Evolutionary conservation across 208 protist genomes (phyloP).

Genomic region (Sergeia podlipaevii): DNA sequence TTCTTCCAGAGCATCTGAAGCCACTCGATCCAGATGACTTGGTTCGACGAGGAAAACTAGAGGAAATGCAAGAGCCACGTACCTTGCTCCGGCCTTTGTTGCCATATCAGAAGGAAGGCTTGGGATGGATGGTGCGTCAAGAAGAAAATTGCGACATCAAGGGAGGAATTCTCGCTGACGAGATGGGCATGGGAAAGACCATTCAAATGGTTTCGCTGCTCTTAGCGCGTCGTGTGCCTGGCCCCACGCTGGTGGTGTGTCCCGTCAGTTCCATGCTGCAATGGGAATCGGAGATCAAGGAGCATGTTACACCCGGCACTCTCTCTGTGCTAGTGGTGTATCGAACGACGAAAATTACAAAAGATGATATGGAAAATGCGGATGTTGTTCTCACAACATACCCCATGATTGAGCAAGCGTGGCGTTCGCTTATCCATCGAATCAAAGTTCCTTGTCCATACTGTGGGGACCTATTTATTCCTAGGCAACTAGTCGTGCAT

Average conservation of each 20-base stretch:
- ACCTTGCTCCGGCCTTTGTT: constrained; percentile 67
- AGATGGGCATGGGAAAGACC: constrained; percentile 98
- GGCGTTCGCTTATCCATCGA: constrained; percentile 68
- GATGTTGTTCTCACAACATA: constrained; percentile 96
- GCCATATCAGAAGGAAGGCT: constrained; percentile 82
- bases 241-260: constrained; percentile 87
- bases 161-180: constrained; percentile 97
- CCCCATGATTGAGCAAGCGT: constrained; percentile 90
- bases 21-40: constrained; percentile 84
- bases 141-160: constrained; percentile 54
- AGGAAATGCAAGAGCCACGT: constrained; percentile 34
- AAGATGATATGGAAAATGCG: constrained; percentile 69
- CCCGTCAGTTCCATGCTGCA: constrained; percentile 93
- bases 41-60: constrained; percentile 49
- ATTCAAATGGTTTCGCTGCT: constrained; percentile 94
- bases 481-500: constrained; percentile 84
- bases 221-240: constrained; percentile 56
- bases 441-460: constrained; percentile 89
- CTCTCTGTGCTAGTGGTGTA: constrained; percentile 83
- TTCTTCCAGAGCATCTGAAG: constrained; percentile 61
- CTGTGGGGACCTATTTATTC: constrained; percentile 86
- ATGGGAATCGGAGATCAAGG: constrained; percentile 86
- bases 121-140: constrained; percentile 84
- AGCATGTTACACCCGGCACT: constrained; percentile 59
- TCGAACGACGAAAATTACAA: constrained; percentile 35